Base-by-base conservation (phyloP, 768 basidiomycete genomes). In the Suillus decipiens region DNA sequence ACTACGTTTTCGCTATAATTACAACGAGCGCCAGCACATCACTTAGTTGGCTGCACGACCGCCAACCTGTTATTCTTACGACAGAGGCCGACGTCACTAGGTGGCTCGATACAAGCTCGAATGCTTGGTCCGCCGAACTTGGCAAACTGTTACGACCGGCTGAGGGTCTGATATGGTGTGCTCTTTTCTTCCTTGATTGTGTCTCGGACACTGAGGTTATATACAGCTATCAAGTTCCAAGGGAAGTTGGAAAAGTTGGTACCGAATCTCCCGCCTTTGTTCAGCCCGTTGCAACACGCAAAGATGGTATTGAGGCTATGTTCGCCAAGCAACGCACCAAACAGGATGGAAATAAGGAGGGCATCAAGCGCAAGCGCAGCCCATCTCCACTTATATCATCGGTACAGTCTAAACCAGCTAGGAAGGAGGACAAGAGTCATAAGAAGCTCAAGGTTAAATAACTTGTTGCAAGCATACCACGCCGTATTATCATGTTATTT, bases 221-320 rank as follows among this genome's bases (percentile, higher is more conserved):
- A n/a, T 19, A 3, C 65, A 96, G 95, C 70, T 97, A 96, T 71
- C 86, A 85, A 62, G 96, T 97, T 0, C 93, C 93, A 0, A 86
- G 85, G 67, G 96, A 97, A 78, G 88, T 97, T 0, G 96, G 95
- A 0, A 96, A 90, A 75, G 90, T 98, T 4, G 93, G 93, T 9
- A 86, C 79, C 9, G 90, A 99, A 70, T 94, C 91, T 1, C 76
- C 90, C 0, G 83, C 87, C 0, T 97, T 92, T 73, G 87, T 97
- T 60, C 82, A 93, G 68, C 95, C 96, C 0, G 76, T 97, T 22
- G 78, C 86, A 10, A 79, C 83, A 53, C 85, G 95, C 24, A 90
- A 90, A 69, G 95, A 96, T 68, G 94, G 95, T 8, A 96, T 94
- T 59, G 81, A 88, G 70, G 88, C 90, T 10, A 86, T 93, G 84